Base-by-base conservation (phyloP, 257 asterid genomes). In the Solanum ahanhuiri region DNA sequence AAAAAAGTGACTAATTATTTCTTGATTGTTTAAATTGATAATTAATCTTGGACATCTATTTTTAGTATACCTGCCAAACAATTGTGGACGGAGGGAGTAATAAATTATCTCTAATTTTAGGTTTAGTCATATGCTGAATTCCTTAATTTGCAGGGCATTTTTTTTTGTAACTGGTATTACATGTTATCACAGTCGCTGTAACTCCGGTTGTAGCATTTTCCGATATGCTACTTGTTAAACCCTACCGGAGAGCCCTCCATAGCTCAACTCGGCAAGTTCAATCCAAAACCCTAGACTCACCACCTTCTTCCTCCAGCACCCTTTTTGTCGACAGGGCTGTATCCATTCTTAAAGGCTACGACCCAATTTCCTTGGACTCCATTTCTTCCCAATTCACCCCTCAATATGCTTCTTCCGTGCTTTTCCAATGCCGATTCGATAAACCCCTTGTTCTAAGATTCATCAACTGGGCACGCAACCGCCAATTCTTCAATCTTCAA, bases 401-500 rank as follows among this genome's bases (percentile, higher is more conserved):
- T 86, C 91, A 89, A 79, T 85, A 94, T 76, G 92, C 98, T 87
- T 82, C 99, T 58, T 84, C 72, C 87, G 37, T 96, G 64, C 98
- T 96, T 87, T 93, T 93, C 71, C 97, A 88, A 54, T 89, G 93
- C 72, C 98, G 91, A 69, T 82, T 87, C 83, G 86, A 94, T 88
- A 91, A 86, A 73, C 67, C 87, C 83, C 86, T 92, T 54, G 83
- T 88, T 87, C 84, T 93, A 4, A 94, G 90, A 84, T 96, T 96
- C 92, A 83, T 95, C 88, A 63, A 84, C 45, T 96, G 96, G 96
- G 98, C 97, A 64, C 93, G 91, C 81, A 86, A 75, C 58, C 89
- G 69, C 39, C 97, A 93, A 63, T 94, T 96, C 88, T 96, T 96
- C 85, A 90, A 94, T 66, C 94, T 95, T 31, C 93, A 89, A 14